Evolutionary conservation across 306 rosid species (phyloP), one percentile per base, ranked within the genome.

Genomic region (Hylodesmum podocarpum): DNA sequence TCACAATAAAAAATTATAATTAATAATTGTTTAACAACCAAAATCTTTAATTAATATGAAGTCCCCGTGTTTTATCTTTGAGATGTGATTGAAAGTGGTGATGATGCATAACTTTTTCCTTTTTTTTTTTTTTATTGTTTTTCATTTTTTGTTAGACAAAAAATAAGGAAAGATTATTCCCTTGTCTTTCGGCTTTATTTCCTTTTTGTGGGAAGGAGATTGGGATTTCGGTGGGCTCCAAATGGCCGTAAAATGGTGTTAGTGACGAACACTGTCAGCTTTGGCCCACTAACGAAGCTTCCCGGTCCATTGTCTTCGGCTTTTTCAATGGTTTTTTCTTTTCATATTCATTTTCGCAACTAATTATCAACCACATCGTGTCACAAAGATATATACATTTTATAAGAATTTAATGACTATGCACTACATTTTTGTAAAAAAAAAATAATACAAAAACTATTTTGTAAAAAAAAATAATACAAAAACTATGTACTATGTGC

Each of bases 201-300:
- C 28, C 3, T 2, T 46, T 4, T 64, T 1, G 18, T 37, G 7
- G 6, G 4, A n/a, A 7, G 13, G 37, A 10, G 10, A 0, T 25
- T 13, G 28, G 29, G 59, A 51, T 21, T 25, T 57, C 21, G 39
- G 74, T 68, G 59, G 74, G 74, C 43, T 29, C 31, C 21, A 18
- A 49, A 28, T 16, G 46, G 18, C 16, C 39, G 16, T 41, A 66
- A 43, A 41, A 3, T 7, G 44, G 1, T 61, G 67, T 8, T 12
- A 70, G 64, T 50, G 49, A 70, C 7, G 16, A 47, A 31, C 12
- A 24, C 16, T 10, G 62, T 70, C 75, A 70, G 62, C 75, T 28
- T 70, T 49, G 75, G 31, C 75, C 75, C 63, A 53, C 49, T 1
- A 69, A 28, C 27, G 41, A 25, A 24, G 40, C 58, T 19, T 44